Evolutionary conservation across 164 flowering plant genomes (phyloP).

Genomic region (Hamamelis virginiana): DNA sequence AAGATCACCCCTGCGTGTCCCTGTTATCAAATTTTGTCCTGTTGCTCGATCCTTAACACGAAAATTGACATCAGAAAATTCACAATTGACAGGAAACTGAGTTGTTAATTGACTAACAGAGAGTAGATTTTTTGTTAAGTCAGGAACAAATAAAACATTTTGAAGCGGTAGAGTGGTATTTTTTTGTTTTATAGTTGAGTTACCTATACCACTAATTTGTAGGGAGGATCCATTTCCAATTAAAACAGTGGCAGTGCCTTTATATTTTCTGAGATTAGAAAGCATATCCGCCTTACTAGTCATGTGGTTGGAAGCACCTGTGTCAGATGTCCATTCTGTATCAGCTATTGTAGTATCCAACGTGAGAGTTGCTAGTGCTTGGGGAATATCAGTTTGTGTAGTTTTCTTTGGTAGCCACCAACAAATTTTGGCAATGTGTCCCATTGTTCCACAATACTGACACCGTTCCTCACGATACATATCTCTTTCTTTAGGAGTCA

Average conservation of each 20-base stretch:
- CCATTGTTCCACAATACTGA: constrained; percentile 4
- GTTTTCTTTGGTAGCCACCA: constrained; percentile 5
- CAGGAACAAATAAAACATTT: too few relatives aligned
- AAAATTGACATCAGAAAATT: too few relatives aligned
- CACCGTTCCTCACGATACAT: constrained; percentile 4
- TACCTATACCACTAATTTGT: background rate
- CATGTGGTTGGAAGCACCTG: constrained; percentile 4
- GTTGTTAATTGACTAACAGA: too few relatives aligned
- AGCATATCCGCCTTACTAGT: constrained; percentile 6
- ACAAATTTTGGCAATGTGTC: too few relatives aligned
- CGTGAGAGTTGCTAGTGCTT: constrained; percentile 15
- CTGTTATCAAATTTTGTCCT: background rate
- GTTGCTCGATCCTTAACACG: constrained; percentile 12
- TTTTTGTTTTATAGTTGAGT: constrained; percentile 4
- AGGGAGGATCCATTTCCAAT: constrained; percentile 7
- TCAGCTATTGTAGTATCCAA: constrained; percentile 7
- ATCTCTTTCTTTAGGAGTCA: constrained; percentile 3
- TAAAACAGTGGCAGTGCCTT: background rate
- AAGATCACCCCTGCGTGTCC: background rate
- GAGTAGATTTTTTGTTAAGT: too few relatives aligned
- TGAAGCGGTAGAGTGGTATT: background rate
- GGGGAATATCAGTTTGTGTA: constrained; percentile 3
- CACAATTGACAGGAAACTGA: too few relatives aligned
- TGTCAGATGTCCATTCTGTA: constrained; percentile 2
- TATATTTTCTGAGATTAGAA: background rate